Base-by-base conservation (phyloP, 306 rosid species). In the Lotus japonicus region DNA sequence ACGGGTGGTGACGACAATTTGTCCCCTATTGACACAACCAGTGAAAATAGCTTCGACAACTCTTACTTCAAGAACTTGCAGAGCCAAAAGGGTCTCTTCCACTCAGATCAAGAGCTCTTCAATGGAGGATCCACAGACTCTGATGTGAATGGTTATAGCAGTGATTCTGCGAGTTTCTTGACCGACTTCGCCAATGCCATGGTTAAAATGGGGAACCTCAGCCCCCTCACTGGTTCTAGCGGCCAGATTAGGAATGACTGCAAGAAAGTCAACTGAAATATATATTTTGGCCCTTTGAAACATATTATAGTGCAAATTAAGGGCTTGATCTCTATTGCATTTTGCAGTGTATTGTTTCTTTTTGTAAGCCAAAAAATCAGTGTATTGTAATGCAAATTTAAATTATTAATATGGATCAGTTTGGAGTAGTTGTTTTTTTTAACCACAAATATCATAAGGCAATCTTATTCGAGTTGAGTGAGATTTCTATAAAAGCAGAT, bases 61-160 rank as follows among this genome's bases (percentile, higher is more conserved):
- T 71, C 77, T 23, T 89, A 89, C 77, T 89, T 18, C 69, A 61
- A 1, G 0, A 80, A 84, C 5, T 56, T 86, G 83, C 52, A 74
- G 41, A 64, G 42, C 58, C 51, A 75, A 16, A 77, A 60, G 64
- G 96, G 90, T 46, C 76, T 89, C 2, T 55, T 87, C 13, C 87
- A 83, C 78, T 84, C 92, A 0, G 96, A 89, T 19, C 90, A 89
- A 46, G 74, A 72, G 12, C 87, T 89, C 44, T 87, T 77, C 13
- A 84, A 52, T 33, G 80, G 74, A 0, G 87, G 82, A 16, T 81
- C 96, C 48, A 84, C 92, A 0, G 70, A 87, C 1, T 38, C 87
- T 11, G 76, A 66, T 8, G 96, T 87, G 4, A 71, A 46, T 13
- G 44, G 31, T 52, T 89, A 87, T 28, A 19, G 31, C 36, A 77